Base-by-base conservation (phyloP, 2,329 filamentous ascomycete genomes). In the Botrytis byssoidea region DNA sequence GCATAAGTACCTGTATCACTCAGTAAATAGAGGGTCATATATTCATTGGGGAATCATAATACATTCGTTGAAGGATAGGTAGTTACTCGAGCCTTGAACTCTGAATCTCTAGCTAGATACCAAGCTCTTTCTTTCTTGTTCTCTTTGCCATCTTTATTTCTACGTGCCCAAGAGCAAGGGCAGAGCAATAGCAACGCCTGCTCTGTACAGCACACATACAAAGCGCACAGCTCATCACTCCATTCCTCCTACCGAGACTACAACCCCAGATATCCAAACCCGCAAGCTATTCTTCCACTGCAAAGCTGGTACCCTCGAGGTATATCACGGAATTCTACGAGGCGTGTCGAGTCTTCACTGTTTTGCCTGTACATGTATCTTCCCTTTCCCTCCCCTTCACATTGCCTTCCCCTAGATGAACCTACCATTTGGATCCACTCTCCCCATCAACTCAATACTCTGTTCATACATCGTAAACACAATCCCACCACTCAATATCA, bases 381-480 rank as follows among this genome's bases (percentile, higher is more conserved):
- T 18, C 12, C 22, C 68, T 25, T 25, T 74, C 74, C 73, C 72
- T 74, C 78, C 74, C 64, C 78, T 76, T 55, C 32, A 22, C 32
- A 60, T 7, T 37, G 10, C 22, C 77, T 70, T 74, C 73, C 55
- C 44, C 79, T 81, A 97, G 76, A 98, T 89, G 81, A 97, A 98
- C 82, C 88, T 92, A 81, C 90, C 90, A 79, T 97, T 88, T 0
- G 96, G 96, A 82, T 99, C 96, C 70, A 95, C 74, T 80, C 82
- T 86, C 79, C 93, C 89, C 85, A 99, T 90, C 74, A 94, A 79
- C 71, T 98, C 95, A 86, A 98, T 98, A 74, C 92, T 93, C 88
- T 98, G 98, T 85, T 98, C 95, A 82, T 98, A 96, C 91, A 98
- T 97, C 35, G 96, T 97, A 81, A 99, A 99, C 59, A 99, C 96